Percentiles rank a stretch among this genome's conserved stretches.
Evolutionary conservation across 345 rosid species (phyloP).

Genomic region (Carallia pectinifolia): DNA sequence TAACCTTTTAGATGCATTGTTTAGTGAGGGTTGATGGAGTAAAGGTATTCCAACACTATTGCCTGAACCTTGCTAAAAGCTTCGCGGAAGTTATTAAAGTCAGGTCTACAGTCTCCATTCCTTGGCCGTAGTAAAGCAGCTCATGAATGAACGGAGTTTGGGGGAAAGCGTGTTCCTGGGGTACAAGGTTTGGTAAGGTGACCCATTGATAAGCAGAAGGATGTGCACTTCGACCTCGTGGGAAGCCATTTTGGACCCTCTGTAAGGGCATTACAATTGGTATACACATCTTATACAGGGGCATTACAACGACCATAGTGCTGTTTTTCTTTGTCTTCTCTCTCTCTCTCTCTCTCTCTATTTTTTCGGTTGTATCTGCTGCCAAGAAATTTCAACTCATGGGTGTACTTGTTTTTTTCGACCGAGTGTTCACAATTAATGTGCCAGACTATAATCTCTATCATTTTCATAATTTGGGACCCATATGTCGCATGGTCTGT

Average conservation of each 20-base stretch:
- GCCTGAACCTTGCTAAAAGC: background rate
- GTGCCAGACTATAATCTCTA: too few species aligned
- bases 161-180: background rate
- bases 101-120: background rate
- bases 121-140: slow-evolving; percentile 9
- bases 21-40: slow-evolving; percentile 36
- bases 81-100: background rate
- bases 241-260: too few species aligned
- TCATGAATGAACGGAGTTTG: background rate
- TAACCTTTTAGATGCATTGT: slow-evolving; percentile 61
- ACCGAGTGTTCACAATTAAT: too few species aligned
- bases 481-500: too few species aligned
- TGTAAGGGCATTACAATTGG: too few species aligned
- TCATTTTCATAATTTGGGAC: too few species aligned
- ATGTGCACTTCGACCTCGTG: too few species aligned
- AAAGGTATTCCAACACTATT: background rate
- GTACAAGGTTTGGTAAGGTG: slow-evolving; percentile 1
- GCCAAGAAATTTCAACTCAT: background rate
- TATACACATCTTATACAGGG: too few species aligned
- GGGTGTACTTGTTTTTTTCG: too few species aligned
- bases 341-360: too few species aligned
- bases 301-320: too few species aligned
- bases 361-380: background rate
- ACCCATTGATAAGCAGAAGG: background rate
- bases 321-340: too few species aligned